Base-by-base conservation (phyloP, 2,329 filamentous ascomycete genomes). In the Calycina herbarum region DNA sequence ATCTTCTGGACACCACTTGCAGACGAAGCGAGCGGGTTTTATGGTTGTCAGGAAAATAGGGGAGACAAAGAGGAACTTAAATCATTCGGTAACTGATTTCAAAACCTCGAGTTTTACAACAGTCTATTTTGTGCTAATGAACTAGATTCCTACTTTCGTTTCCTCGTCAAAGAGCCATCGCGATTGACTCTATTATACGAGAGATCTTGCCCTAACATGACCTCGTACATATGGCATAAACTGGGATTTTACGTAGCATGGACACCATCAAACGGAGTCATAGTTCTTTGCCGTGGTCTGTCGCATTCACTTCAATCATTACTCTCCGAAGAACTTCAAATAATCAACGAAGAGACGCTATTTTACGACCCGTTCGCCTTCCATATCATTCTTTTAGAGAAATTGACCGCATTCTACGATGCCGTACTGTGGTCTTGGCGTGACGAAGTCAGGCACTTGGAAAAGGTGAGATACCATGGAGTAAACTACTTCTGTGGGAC, bases 391-490 rank as follows among this genome's bases (percentile, higher is more conserved):
- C 57, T 81, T 3, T 31, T 76, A 1, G 70, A 72, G 11, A 73
- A 78, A 24, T 45, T 81, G 2, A 59, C 60, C 3, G 64, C 78
- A 3, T 76, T 77, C 35, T 76, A 79, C 8, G 38, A 70, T 0
- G 74, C 79, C 0, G 77, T 82, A 8, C 1, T 6, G 15, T 83
- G 81, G 81, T 65, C 66, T 0, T 73, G 80, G 1, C 75, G 80
- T 0, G 64, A 77, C 38, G 68, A 67, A 0, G 76, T 82, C 1
- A 1, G 81, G 82, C 59, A 76, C 70, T 48, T 58, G 24, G 42
- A 57, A 24, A 29, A 59, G 51, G 59, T 51, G 17, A 54, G 15
- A 40, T 33, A 20, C 17, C 11, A 11, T 0, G 17, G 0, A 42
- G 10, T 10, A 1, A 38, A 1, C 4, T n/a, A 27, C 6, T 4